Evolutionary conservation across 768 basidiomycete species (phyloP).

Genomic region (Termitomyces sp.): DNA sequence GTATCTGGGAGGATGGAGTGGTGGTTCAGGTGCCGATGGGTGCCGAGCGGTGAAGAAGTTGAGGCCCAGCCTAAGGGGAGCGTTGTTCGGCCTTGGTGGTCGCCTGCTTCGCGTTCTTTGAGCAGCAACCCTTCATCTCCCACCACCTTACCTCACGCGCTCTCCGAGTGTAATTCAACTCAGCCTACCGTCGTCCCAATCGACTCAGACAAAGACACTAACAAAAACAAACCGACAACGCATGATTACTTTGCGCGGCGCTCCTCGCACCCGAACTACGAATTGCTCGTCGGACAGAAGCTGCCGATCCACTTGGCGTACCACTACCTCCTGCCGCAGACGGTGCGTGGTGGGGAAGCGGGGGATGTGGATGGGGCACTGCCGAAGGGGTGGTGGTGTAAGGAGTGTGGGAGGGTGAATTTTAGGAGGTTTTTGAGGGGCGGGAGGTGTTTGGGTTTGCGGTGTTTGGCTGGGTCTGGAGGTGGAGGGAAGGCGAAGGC

Average conservation of each 20-base stretch:
- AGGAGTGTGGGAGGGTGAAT: slow-evolving; percentile 43
- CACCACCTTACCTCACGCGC: background rate
- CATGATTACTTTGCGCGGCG: slow-evolving; percentile 17
- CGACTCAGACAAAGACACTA: too few relatives aligned
- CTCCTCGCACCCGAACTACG: slow-evolving; percentile 16
- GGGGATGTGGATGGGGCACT: slow-evolving; percentile 27
- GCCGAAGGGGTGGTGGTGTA: slow-evolving; percentile 46
- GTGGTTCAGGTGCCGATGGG: slow-evolving; percentile 44
- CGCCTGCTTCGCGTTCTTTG: slow-evolving; percentile 1
- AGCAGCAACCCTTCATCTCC: background rate
- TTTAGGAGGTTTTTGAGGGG: slow-evolving; percentile 41
- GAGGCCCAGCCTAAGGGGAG: background rate
- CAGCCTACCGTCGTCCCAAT: background rate
- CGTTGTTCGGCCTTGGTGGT: slow-evolving; percentile 23
- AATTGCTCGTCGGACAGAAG: background rate
- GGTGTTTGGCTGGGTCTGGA: background rate
- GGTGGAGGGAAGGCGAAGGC: background rate
- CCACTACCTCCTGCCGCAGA: slow-evolving; percentile 13
- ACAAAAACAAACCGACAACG: background rate
- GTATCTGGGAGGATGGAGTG: slow-evolving; percentile 34
- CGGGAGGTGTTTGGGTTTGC: slow-evolving; percentile 39
- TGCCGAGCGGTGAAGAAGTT: slow-evolving; percentile 41
- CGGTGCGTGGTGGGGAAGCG: slow-evolving; percentile 25
- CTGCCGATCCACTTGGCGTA: slow-evolving; percentile 1
- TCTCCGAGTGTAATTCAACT: background rate